A percentile compares a stretch with the other conserved stretches of the same genome.
Conservation (phyloP, 768 basidiomycete species). For the Mycena floridula region DNA sequence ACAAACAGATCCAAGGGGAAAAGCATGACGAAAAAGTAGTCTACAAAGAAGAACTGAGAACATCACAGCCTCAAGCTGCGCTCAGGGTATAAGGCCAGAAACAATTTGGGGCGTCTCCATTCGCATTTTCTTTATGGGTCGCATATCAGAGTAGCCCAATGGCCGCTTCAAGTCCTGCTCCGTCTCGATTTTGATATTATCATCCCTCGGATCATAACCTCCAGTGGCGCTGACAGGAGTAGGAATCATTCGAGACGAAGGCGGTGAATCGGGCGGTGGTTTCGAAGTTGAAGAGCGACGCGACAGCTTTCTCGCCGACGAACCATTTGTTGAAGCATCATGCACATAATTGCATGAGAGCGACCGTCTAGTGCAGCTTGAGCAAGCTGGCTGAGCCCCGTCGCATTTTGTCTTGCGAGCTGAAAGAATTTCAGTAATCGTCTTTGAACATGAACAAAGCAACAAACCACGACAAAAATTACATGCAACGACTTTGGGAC, state of each 20-base stretch:
- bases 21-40: constrained; percentile 9
- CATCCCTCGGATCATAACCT: constrained; percentile 32
- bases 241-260: constrained; percentile 49
- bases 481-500: constrained; percentile 84
- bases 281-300: constrained; percentile 17
- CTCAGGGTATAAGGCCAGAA: constrained; percentile 54
- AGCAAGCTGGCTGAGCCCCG: constrained; percentile 79
- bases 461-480: constrained; percentile 81
- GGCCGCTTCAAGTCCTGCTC: constrained; percentile 58
- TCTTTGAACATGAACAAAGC: constrained; percentile 1
- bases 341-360: constrained; percentile 80
- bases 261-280: constrained; percentile 39
- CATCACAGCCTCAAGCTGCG: constrained; percentile 21
- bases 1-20: constrained; percentile 8
- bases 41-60: constrained; percentile 1
- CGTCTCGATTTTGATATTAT: constrained; percentile 34
- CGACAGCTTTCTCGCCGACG: constrained; percentile 32
- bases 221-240: constrained; percentile 38
- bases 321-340: constrained; percentile 35
- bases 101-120: constrained; percentile 44
- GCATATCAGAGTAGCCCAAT: constrained; percentile 47
- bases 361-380: constrained; percentile 73
- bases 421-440: constrained; percentile 19
- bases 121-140: constrained; percentile 68
- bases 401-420: constrained; percentile 89